Evolutionary conservation across 164 flowering plant genomes (phyloP), one percentile per base, ranked within the genome.

Genomic region (Pachysandra terminalis): DNA sequence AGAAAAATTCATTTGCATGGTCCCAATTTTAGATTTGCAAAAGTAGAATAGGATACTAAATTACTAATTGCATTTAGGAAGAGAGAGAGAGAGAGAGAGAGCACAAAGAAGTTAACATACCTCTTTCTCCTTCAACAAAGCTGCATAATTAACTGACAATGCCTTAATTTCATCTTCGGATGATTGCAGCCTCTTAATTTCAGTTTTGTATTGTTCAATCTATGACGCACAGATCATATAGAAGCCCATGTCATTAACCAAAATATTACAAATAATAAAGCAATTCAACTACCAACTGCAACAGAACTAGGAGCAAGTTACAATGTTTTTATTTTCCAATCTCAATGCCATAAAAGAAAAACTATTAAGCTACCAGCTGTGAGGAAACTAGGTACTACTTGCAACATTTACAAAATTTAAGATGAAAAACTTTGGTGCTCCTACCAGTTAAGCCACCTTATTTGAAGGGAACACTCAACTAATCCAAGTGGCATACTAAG

Each of bases 91-190:
- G 26, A 3, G 9, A 25, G 56, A 56, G 23, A 40, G 49, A 56
- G 17, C 26, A 68, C 21, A 40, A 28, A 59, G 5, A 22, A 3
- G 37, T 9, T 15, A 23, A 26, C 48, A 14, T 82, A 96, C 99
- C 91, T 96, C 99, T 79, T 86, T 96, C 61, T 90, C 97, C 73
- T 87, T 96, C 68, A 96, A 74, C 61, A 96, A 69, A 75, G 96
- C 89, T 40, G 96, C 97, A 88, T 96, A 96, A 79, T 96, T 96
- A 49, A 96, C 80, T 60, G 98, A 89, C 49, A 93, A 72, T 51
- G 94, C 93, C 81, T 90, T 96, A 25, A 93, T 85, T 84, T 93
- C 91, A 49, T 93, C 82, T 81, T 96, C 99, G 16, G 99, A 96
- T 60, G 88, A 85, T 71, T 84, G 87, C 71, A 93, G 96, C 74